These are phyloP conservation scores for Dactylonectria estremocensis DNA, from an alignment of 2,329 filamentous ascomycete genomes.

Conservation along the genomic window DNA sequence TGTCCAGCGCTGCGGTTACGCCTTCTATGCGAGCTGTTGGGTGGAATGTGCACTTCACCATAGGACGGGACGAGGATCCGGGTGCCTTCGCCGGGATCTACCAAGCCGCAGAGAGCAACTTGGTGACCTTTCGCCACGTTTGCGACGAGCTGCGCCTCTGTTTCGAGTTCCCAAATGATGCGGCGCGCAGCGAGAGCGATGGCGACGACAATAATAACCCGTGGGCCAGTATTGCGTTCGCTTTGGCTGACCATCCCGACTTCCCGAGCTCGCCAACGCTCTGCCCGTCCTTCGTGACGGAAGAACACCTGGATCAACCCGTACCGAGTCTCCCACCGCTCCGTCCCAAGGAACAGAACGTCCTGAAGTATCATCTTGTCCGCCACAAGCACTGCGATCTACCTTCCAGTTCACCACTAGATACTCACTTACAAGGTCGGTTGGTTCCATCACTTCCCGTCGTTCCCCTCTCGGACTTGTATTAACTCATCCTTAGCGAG, in stretches of 20 bases:
- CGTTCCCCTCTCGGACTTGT: not conserved
- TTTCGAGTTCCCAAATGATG: constrained; percentile 30
- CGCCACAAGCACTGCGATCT: constrained; percentile 15
- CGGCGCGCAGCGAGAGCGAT: not conserved
- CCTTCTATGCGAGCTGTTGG: constrained; percentile 22
- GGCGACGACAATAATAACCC: not conserved
- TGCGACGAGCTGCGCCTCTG: constrained; percentile 36
- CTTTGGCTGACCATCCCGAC: not conserved
- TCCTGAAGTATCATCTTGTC: constrained; percentile 18
- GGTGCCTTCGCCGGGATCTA: constrained; percentile 28
- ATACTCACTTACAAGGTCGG: constrained; percentile 10
- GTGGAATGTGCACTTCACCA: constrained; percentile 28
- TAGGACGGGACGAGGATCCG: constrained; percentile 17
- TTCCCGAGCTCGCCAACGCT: not conserved
- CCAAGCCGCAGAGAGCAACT: constrained; percentile 13
- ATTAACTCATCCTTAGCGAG: constrained; percentile 11
- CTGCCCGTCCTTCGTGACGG: constrained; percentile 11
- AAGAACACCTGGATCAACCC: constrained; percentile 15
- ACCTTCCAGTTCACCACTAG: constrained; percentile 1
- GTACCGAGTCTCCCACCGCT: constrained; percentile 20
- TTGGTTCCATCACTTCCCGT: not conserved
- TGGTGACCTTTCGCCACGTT: constrained; percentile 34
- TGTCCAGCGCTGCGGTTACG: constrained; percentile 22
- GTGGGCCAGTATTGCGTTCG: not conserved
- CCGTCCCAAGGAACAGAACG: constrained; percentile 20